phyloP scores from a whole-genome alignment of 1,139 yeast species.

The Candida albicans region DNA sequence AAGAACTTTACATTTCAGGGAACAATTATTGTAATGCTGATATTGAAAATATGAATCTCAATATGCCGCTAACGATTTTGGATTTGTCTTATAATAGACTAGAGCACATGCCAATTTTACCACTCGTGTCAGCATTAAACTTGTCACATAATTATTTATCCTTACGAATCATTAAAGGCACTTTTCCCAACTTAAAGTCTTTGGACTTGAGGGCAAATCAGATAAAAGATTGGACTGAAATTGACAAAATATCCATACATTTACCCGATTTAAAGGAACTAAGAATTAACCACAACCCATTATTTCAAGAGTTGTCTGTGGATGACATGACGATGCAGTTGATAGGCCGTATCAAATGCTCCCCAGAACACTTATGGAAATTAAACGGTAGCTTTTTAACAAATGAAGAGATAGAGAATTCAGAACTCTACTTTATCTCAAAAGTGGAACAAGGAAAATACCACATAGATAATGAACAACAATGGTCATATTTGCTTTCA shows the following conservation, averaged over 20 bases:
- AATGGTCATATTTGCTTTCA: slow-evolving; percentile 28
- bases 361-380: slow-evolving; percentile 22
- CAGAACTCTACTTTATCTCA: slow-evolving; percentile 67
- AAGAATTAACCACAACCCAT: slow-evolving; percentile 54
- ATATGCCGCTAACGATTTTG: slow-evolving; percentile 21
- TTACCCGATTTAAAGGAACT: slow-evolving; percentile 45
- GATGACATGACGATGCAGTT: slow-evolving; percentile 41
- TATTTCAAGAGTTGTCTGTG: slow-evolving; percentile 34
- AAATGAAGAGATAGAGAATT: slow-evolving; percentile 52
- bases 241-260: slow-evolving; percentile 38
- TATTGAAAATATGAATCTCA: slow-evolving; percentile 10
- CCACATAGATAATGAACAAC: slow-evolving; percentile 16
- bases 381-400: slow-evolving; percentile 60
- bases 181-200: slow-evolving; percentile 8
- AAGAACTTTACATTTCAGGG: slow-evolving; percentile 46
- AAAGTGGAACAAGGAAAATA: slow-evolving; percentile 40
- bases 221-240: slow-evolving; percentile 45
- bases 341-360: slow-evolving; percentile 50
- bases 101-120: slow-evolving; percentile 27
- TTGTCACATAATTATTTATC: slow-evolving; percentile 27
- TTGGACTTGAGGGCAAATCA: slow-evolving; percentile 53
- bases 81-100: slow-evolving; percentile 51
- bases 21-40: slow-evolving; percentile 39
- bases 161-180: slow-evolving; percentile 12
- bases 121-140: slow-evolving; percentile 14